These are phyloP conservation scores for Candida ponderosae DNA, from an alignment of 805 yeast genomes.

Conservation along the genomic window DNA sequence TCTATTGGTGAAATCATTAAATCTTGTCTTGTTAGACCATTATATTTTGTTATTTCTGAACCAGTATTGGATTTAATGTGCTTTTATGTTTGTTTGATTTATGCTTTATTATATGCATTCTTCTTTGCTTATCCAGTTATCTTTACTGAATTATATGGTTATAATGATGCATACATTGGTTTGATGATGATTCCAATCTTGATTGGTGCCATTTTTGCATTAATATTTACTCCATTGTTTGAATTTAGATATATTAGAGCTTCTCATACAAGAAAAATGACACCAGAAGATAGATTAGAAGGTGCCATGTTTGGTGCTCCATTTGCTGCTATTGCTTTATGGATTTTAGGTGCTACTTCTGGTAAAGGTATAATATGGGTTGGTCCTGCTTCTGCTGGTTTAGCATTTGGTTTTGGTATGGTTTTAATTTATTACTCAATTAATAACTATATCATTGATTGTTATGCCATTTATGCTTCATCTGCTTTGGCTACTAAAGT, in stretches of 20 bases:
- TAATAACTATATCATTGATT: constrained; percentile 82
- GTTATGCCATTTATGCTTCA: constrained; percentile 77
- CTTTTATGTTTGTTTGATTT: constrained; percentile 79
- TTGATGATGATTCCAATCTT: constrained; percentile 85
- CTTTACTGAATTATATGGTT: constrained; percentile 69
- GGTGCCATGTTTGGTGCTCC: constrained; percentile 84
- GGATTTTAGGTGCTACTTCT: constrained; percentile 77
- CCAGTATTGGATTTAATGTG: constrained; percentile 83
- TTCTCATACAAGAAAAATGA: constrained; percentile 47
- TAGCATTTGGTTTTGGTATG: constrained; percentile 74
- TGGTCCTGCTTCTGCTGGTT: constrained; percentile 71
- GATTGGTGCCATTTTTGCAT: constrained; percentile 75
- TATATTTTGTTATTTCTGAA: constrained; percentile 69
- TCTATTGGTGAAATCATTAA: constrained; percentile 59
- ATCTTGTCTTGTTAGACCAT: constrained; percentile 72
- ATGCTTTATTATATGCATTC: constrained; percentile 86
- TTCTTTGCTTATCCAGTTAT: constrained; percentile 94
- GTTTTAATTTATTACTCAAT: constrained; percentile 70
- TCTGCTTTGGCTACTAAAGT: constrained; percentile 78
- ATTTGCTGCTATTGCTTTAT: constrained; percentile 72
- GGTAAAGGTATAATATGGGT: constrained; percentile 68
- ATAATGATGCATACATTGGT: constrained; percentile 71
- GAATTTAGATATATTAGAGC: constrained; percentile 54
- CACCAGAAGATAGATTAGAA: constrained; percentile 72
- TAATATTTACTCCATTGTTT: constrained; percentile 64